A percentile compares a stretch with the other conserved stretches of the same genome.
Conservation (phyloP, 108 stramenopile species). For the Ochromonas danica region DNA sequence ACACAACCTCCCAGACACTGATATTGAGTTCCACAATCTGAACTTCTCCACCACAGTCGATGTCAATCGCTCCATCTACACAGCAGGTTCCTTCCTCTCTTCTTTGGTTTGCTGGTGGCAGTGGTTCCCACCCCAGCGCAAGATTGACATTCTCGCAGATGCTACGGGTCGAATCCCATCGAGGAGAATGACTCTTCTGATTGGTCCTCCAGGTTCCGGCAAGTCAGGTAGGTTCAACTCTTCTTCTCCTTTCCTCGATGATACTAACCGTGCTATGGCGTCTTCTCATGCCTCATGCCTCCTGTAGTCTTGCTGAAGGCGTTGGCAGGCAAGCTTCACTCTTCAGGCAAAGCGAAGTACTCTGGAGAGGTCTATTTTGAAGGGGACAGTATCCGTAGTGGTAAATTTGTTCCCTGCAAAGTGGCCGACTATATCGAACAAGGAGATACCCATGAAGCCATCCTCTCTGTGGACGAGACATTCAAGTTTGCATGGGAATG, state of each 20-base stretch:
- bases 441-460: slow-evolving; percentile 70
- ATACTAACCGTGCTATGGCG: no score
- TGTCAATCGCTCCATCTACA: neutral
- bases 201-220: no score
- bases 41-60: neutral
- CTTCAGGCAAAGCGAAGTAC: slow-evolving; percentile 12
- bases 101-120: neutral
- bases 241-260: no score
- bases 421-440: slow-evolving; percentile 60
- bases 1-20: neutral
- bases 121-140: neutral
- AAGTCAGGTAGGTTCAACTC: neutral
- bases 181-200: no score
- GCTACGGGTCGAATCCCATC: neutral
- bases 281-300: slow-evolving; percentile 63
- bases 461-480: slow-evolving; percentile 72
- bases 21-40: neutral
- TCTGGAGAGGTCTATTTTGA: slow-evolving; percentile 43
- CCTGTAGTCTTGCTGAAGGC: slow-evolving; percentile 39
- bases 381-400: slow-evolving; percentile 7
- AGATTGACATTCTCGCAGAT: neutral
- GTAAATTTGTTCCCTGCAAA: slow-evolving; percentile 45
- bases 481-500: slow-evolving; percentile 70
- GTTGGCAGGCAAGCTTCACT: slow-evolving; percentile 38
- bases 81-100: neutral